phyloP scores from a whole-genome alignment of 768 basidiomycete species.

The Russula lepida region DNA sequence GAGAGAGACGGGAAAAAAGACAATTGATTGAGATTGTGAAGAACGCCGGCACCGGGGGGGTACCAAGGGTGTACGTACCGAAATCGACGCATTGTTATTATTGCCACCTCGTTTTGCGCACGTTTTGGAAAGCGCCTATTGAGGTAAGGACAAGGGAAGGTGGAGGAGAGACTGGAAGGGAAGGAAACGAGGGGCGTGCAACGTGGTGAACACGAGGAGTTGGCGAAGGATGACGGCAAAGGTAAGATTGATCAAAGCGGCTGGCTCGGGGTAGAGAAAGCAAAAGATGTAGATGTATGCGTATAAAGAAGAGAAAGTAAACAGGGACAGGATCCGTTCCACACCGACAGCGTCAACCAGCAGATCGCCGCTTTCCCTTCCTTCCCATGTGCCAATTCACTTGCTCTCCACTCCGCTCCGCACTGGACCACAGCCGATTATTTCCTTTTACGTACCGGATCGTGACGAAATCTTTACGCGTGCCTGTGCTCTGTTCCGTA shows the following conservation, averaged over 20 bases:
- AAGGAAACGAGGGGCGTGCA: constrained; percentile 38
- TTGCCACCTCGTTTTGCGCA: constrained; percentile 54
- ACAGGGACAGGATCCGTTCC: background rate
- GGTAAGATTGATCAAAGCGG: background rate
- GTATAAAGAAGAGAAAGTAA: background rate
- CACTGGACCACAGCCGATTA: too few relatives aligned
- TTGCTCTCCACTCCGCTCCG: background rate
- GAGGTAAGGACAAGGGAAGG: constrained; percentile 17
- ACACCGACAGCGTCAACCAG: background rate
- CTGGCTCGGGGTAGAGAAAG: background rate
- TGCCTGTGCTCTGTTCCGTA: constrained; percentile 10
- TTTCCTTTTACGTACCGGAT: background rate
- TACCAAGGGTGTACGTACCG: constrained; percentile 46
- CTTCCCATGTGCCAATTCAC: too few relatives aligned
- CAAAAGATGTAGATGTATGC: background rate
- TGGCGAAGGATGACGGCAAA: constrained; percentile 23
- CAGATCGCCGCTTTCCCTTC: too few relatives aligned
- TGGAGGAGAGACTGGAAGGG: constrained; percentile 25
- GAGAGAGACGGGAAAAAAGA: constrained; percentile 4
- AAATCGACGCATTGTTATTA: constrained; percentile 60
- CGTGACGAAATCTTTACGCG: constrained; percentile 2
- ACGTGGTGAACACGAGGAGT: constrained; percentile 72
- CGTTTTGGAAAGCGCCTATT: constrained; percentile 37
- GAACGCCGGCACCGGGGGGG: constrained; percentile 7
- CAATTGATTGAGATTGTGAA: constrained; percentile 10